Evolutionary conservation across 2,329 filamentous ascomycete genomes (phyloP), one percentile per base, ranked within the genome.

Genomic region (Apiospora malaysiana): DNA sequence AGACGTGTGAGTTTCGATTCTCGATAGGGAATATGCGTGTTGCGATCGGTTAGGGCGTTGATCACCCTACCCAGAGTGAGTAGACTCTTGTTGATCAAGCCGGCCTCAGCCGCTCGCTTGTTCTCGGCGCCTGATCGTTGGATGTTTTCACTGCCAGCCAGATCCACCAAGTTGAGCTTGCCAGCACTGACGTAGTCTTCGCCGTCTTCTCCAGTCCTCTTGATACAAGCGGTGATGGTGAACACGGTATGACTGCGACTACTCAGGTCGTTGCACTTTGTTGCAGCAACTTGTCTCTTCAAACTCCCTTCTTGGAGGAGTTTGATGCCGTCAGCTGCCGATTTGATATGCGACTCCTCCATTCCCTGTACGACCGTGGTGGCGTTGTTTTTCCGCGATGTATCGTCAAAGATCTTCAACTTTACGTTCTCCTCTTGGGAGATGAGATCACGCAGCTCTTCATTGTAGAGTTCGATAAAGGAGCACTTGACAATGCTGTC

Each of bases 241-340:
- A 99, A 99, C 27, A 99, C 93, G 0, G 96, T 99, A 79, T 99
- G 97, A 84, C 95, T 97, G 81, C 96, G 91, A 77, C 95, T 98
- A 82, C 95, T 98, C 70, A 98, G 89, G 77, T 99, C 96, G 80
- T 99, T 99, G 88, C 96, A 99, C 82, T 98, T 98, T n/a, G 96
- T 99, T 4, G 97, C 94, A 7, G 96, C 97, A n/a, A 99, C 96
- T 82, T 99, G 96, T 68, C 96, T 92, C 82, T 95, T 97, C 83
- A 96, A 88, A 81, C 94, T 98, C 73, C 96, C 97, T 74, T 92
- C 88, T 76, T 96, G 94, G 65, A 99, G 88, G 73, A 98, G 87
- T 82, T 93, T 93, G 81, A 99, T 95, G 72, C 96, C 96, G 68
- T 94, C 92, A 16, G 89, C 87, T 0, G 96, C 95, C 74, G 86